phyloP scores from a whole-genome alignment of 176 grass and related monocot genomes.

The Themeda triandra region DNA sequence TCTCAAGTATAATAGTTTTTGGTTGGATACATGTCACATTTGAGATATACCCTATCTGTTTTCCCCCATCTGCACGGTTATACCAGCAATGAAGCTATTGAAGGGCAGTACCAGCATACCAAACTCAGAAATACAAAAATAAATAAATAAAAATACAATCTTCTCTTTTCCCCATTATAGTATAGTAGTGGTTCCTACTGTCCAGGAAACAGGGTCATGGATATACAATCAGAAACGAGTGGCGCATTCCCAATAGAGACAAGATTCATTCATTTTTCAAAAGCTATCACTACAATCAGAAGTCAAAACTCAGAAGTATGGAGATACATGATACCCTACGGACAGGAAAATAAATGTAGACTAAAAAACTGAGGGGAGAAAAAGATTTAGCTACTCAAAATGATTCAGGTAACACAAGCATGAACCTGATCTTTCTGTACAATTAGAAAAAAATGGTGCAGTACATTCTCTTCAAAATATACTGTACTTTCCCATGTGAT shows the following conservation, averaged over 20 bases:
- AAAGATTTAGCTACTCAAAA: not conserved
- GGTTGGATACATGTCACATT: not conserved
- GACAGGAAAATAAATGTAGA: not conserved
- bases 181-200: not conserved
- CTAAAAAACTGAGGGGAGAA: not conserved
- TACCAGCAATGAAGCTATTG: too few species aligned
- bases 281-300: too few species aligned
- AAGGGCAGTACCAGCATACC: not conserved
- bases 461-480: not conserved
- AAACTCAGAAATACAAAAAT: not conserved
- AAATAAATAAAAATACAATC: not conserved
- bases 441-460: not conserved
- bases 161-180: not conserved
- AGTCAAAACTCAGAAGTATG: too few species aligned
- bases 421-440: constrained; percentile 9
- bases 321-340: too few species aligned
- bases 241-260: not conserved
- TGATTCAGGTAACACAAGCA: constrained; percentile 3
- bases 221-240: not conserved
- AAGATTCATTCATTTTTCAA: too few species aligned
- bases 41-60: too few species aligned
- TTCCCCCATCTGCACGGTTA: too few species aligned
- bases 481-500: not conserved
- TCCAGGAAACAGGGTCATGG: not conserved
- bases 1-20: too few species aligned